Conservation (phyloP, 257 asterid genomes). For the Eustoma russellianum region DNA sequence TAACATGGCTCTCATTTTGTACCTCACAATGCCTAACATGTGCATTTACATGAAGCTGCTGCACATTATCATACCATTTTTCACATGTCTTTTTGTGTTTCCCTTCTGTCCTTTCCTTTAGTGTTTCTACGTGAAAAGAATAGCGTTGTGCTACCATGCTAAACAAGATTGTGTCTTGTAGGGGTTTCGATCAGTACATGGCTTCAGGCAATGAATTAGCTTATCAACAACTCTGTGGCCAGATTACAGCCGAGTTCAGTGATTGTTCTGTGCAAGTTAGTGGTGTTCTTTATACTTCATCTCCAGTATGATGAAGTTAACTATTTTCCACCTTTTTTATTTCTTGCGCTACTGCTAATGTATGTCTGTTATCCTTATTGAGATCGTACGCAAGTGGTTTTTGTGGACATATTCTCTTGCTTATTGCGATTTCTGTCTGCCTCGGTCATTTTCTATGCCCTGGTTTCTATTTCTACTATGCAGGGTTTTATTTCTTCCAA, state of each 20-base stretch:
- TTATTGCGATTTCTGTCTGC: neutral
- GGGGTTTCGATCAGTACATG: constrained; percentile 79
- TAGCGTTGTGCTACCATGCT: neutral
- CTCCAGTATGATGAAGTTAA: neutral
- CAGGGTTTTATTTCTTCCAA: constrained; percentile 3
- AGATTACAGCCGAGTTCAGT: constrained; percentile 72
- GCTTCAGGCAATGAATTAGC: constrained; percentile 71
- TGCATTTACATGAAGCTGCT: neutral
- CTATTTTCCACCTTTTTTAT: neutral
- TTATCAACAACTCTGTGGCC: constrained; percentile 84
- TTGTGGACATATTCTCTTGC: neutral
- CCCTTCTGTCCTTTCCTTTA: neutral
- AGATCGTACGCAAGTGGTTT: neutral
- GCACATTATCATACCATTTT: neutral
- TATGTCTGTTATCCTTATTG: neutral
- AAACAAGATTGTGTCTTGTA: constrained; percentile 17
- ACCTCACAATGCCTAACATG: neutral
- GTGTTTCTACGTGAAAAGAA: constrained; percentile 1
- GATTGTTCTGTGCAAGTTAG: constrained; percentile 88
- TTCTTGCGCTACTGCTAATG: neutral
- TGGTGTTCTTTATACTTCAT: neutral
- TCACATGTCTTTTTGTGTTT: neutral
- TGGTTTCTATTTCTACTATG: neutral
- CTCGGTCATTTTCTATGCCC: constrained; percentile 1
- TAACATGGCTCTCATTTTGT: neutral